Conservation (phyloP, 768 basidiomycete species). For the Auriscalpium vulgare region DNA sequence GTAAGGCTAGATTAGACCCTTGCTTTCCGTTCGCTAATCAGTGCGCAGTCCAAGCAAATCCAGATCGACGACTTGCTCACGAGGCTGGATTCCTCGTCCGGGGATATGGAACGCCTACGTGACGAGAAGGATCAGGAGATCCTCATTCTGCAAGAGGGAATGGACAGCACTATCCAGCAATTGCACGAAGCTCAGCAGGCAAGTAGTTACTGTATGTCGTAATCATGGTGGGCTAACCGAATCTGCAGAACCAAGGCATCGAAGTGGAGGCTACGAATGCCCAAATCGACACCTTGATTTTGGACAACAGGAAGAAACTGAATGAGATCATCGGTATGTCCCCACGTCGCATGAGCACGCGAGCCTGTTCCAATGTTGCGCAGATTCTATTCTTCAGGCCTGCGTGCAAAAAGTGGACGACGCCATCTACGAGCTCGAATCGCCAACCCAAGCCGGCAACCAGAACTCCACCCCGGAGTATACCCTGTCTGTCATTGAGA, state of each 20-base stretch:
- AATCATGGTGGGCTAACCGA: conserved; percentile 2
- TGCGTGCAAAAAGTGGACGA: conserved; percentile 98
- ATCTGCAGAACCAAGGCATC: conserved; percentile 64
- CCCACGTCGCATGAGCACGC: conserved; percentile 2
- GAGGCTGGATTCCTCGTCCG: conserved; percentile 68
- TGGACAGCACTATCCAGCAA: conserved; percentile 87
- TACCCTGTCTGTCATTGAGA: conserved; percentile 97
- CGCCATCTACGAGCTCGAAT: conserved; percentile 95
- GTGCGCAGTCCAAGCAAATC: conserved; percentile 77
- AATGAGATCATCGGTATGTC: conserved; percentile 87
- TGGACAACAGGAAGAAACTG: conserved; percentile 95
- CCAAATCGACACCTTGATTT: conserved; percentile 94
- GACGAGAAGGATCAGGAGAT: conserved; percentile 99
- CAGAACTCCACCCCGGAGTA: conserved; percentile 98
- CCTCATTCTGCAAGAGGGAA: conserved; percentile 87
- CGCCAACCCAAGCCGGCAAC: conserved; percentile 90
- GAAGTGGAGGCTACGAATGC: conserved; percentile 87
- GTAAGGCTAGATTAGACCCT: conserved; percentile 35
- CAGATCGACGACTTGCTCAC: conserved; percentile 89
- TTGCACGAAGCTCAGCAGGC: conserved; percentile 85
- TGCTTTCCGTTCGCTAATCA: conserved; percentile 4
- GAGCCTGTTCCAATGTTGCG: background rate
- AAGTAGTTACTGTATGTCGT: conserved; percentile 6
- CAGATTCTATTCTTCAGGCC: conserved; percentile 58
- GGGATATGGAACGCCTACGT: conserved; percentile 71